Conservation (phyloP, 306 rosid genomes). For the Medicago lupulina region DNA sequence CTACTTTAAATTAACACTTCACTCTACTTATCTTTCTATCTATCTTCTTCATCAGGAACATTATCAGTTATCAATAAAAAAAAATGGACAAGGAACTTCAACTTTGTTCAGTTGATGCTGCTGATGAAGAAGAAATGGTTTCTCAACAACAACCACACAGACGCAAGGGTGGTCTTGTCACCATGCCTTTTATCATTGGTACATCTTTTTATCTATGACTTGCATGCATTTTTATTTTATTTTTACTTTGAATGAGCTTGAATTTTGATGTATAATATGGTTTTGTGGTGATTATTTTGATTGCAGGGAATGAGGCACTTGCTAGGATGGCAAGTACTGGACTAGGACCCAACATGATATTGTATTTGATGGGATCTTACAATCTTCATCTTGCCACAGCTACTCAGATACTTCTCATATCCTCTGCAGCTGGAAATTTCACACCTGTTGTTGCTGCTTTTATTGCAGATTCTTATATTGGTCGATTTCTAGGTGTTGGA, state of each 20-base stretch:
- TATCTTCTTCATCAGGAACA: too few relatives aligned
- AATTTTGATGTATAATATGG: background rate
- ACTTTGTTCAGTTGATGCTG: constrained; percentile 39
- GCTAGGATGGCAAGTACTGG: constrained; percentile 64
- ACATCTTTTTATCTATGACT: too few relatives aligned
- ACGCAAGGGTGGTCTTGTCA: constrained; percentile 65
- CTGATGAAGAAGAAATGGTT: background rate
- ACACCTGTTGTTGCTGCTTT: constrained; percentile 71
- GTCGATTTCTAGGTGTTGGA: constrained; percentile 65
- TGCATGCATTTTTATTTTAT: too few relatives aligned
- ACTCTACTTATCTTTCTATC: too few relatives aligned
- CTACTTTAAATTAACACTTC: too few relatives aligned
- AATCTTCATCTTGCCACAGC: constrained; percentile 54
- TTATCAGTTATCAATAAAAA: too few relatives aligned
- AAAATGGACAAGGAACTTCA: constrained; percentile 48
- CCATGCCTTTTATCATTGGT: constrained; percentile 81
- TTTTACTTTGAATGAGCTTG: background rate
- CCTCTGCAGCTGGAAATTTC: constrained; percentile 58
- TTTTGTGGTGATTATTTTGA: too few relatives aligned
- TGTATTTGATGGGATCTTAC: constrained; percentile 59
- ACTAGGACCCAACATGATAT: constrained; percentile 65
- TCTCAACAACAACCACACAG: constrained; percentile 29
- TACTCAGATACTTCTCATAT: constrained; percentile 53
- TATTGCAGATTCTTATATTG: constrained; percentile 69
- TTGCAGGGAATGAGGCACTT: constrained; percentile 70